Conservation (phyloP, 2,329 filamentous ascomycete species). For the Ilyonectria destructans region DNA sequence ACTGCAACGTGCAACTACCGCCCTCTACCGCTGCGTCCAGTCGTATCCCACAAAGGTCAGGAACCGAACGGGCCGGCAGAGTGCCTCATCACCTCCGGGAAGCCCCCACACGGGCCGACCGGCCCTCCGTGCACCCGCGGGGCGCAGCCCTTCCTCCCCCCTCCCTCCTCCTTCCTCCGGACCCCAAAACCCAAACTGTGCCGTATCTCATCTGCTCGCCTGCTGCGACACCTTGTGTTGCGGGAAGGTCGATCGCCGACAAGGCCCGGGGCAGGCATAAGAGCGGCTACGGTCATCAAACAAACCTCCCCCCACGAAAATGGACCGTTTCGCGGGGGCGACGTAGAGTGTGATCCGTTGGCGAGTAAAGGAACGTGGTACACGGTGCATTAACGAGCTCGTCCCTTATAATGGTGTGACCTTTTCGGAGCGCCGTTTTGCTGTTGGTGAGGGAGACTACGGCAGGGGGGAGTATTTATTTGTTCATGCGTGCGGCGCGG, state of each 20-base stretch:
- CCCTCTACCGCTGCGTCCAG: slow-evolving; percentile 18
- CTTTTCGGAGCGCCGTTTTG: neutral
- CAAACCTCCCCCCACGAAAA: neutral
- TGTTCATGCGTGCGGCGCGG: slow-evolving; percentile 2
- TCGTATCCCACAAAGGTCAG: slow-evolving; percentile 1
- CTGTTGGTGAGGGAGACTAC: neutral
- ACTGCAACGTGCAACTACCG: slow-evolving; percentile 8
- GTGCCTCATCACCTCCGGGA: slow-evolving; percentile 10
- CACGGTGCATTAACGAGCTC: slow-evolving; percentile 32
- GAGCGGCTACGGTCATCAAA: slow-evolving; percentile 16
- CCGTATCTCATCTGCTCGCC: neutral
- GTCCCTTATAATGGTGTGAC: neutral
- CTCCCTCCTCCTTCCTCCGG: slow-evolving; percentile 9
- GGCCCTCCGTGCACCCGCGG: slow-evolving; percentile 36
- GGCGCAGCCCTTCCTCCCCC: slow-evolving; percentile 30
- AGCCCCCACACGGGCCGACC: slow-evolving; percentile 15
- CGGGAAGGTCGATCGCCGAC: slow-evolving; percentile 20
- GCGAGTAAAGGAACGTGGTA: slow-evolving; percentile 22
- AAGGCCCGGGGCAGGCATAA: neutral
- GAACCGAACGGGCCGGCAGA: slow-evolving; percentile 5
- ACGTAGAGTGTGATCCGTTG: slow-evolving; percentile 8
- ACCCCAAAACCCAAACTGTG: slow-evolving; percentile 4
- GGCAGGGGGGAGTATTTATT: neutral
- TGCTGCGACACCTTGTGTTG: slow-evolving; percentile 23
- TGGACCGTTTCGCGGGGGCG: slow-evolving; percentile 15